A percentile compares a stretch with the other conserved stretches of the same genome.
These are phyloP conservation scores for Nannochloropsis oceanica DNA, from an alignment of 108 stramenopile genomes.

Conservation along the genomic window DNA sequence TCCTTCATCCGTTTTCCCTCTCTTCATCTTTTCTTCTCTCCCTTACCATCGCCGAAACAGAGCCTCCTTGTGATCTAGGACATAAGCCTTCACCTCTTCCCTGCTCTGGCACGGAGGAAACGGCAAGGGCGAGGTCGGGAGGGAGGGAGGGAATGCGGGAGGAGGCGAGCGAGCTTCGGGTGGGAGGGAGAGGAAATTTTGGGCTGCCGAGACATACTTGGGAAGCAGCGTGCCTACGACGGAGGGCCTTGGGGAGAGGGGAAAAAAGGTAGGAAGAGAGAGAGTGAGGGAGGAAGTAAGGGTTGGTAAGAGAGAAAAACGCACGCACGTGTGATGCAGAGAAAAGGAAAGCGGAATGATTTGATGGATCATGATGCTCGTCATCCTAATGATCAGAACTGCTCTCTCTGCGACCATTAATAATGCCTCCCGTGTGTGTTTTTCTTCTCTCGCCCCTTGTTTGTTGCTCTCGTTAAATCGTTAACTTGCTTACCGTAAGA, in stretches of 20 bases:
- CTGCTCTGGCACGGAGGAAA: neutral
- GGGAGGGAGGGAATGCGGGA: neutral
- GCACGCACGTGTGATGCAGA: no score
- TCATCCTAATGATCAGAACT: no score
- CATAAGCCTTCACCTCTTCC: neutral
- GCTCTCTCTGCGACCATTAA: no score
- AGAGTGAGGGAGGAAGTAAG: neutral
- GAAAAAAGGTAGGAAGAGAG: neutral
- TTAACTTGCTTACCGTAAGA: no score
- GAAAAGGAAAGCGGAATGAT: no score
- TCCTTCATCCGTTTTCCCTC: neutral
- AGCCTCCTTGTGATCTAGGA: neutral
- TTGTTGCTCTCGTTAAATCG: no score
- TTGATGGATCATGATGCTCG: no score
- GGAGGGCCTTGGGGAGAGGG: neutral
- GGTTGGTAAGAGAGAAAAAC: no score
- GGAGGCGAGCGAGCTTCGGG: neutral
- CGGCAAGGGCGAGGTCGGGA: neutral
- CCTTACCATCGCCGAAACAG: neutral
- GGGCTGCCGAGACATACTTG: neutral
- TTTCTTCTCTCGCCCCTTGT: no score
- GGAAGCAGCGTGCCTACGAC: no score
- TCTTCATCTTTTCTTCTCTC: neutral
- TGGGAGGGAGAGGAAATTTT: neutral
- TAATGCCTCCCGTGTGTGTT: no score